A percentile compares a stretch with the other conserved stretches of the same genome.
Evolutionary conservation across 371 early-diverging fungal genomes (phyloP).

Genomic region (Smittium mucronatum): DNA sequence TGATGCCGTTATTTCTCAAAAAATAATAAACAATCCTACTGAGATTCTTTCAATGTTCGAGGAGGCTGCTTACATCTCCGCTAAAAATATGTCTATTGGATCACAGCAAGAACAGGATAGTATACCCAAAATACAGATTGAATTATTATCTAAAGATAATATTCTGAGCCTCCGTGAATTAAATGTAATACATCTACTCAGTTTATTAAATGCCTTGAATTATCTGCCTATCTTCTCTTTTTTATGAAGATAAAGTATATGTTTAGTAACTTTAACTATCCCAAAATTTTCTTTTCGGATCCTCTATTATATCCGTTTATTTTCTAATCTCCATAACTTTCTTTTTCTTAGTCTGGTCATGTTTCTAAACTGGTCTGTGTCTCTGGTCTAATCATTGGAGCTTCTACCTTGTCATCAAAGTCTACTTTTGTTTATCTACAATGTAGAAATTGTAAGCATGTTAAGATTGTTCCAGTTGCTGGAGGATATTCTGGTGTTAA

Average conservation of each 20-base stretch:
- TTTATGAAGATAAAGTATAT: too few relatives aligned
- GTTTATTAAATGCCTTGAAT: too few relatives aligned
- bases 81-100: slow-evolving; percentile 46
- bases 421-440: slow-evolving; percentile 74
- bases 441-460: slow-evolving; percentile 77
- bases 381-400: slow-evolving; percentile 94
- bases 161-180: slow-evolving; percentile 73
- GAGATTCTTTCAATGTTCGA: slow-evolving; percentile 85
- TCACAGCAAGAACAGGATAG: slow-evolving; percentile 37
- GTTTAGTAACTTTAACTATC: too few relatives aligned
- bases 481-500: slow-evolving; percentile 74
- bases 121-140: slow-evolving; percentile 75
- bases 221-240: too few relatives aligned
- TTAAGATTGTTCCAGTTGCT: slow-evolving; percentile 60
- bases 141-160: slow-evolving; percentile 67
- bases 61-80: slow-evolving; percentile 56
- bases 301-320: too few relatives aligned
- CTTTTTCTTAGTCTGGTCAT: slow-evolving; percentile 39
- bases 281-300: too few relatives aligned
- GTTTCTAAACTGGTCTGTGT: slow-evolving; percentile 92
- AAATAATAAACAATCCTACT: slow-evolving; percentile 58
- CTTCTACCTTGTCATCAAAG: slow-evolving; percentile 79
- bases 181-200: slow-evolving; percentile 33
- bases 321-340: too few relatives aligned
- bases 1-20: slow-evolving; percentile 69